Base-by-base conservation (phyloP, 2,329 filamentous ascomycete genomes). In the Exophiala sp. region DNA sequence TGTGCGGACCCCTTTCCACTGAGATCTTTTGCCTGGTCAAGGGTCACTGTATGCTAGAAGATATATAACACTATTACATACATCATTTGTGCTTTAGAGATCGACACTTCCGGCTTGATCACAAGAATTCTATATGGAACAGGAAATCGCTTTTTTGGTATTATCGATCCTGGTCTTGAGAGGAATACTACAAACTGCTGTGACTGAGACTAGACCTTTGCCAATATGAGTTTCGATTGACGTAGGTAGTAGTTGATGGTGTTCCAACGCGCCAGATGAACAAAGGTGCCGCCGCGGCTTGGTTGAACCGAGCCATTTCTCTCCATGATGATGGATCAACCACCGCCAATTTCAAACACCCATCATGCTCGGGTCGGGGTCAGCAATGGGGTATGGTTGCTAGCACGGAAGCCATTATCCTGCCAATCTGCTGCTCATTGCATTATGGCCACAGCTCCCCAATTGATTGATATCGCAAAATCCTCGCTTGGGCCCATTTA, bases 301-400 rank as follows among this genome's bases (percentile, higher is more conserved):
- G 38, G 41, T 29, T 32, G 14, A n/a, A 40, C 36, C 32, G 21
- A 29, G 21, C 16, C 50, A 24, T 34, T 53, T 29, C 42, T 36
- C 29, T 52, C 35, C 50, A 24, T 52, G 34, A 48, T 40, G 18
- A 16, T 47, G 38, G 43, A 47, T 47, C 44, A 38, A 29, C 34
- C 36, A 41, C 36, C 34, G 36, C 50, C 44, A 43, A 42, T 48
- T 10, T 53, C 45, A 46, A 56, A 56, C 54, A 45, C 45, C 54
- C 48, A 49, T 47, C 51, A 59, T 56, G 57, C 57, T 48, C 36
- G 41, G 50, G 45, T 46, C 56, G 40, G 46, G 46, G 52, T 44
- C 52, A 53, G 29, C 12, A 42, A 14, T 35, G 33, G 24, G 41
- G 10, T 40, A n/a, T 47, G 44, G 20, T 52, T 48, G 21, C 52